These are phyloP conservation scores for Lactarius quietus DNA, from an alignment of 768 basidiomycete species.

Conservation along the genomic window DNA sequence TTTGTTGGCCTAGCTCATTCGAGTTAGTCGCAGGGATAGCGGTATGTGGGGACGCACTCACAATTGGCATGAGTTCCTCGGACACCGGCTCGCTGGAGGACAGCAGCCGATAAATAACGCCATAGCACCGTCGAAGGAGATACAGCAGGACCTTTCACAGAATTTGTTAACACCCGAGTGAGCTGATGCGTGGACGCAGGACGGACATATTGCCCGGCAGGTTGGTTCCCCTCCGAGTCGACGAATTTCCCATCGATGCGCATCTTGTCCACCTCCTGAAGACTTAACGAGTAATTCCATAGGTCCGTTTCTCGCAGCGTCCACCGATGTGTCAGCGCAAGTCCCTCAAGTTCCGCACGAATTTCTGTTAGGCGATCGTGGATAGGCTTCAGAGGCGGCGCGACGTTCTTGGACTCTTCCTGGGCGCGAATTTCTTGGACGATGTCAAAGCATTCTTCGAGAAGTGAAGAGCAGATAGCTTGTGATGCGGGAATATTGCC, in stretches of 20 bases:
- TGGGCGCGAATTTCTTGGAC: constrained; percentile 91
- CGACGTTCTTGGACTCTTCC: constrained; percentile 86
- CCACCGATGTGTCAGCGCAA: constrained; percentile 96
- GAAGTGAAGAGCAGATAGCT: constrained; percentile 83
- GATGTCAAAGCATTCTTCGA: constrained; percentile 97
- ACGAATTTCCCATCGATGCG: constrained; percentile 96
- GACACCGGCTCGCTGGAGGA: constrained; percentile 97
- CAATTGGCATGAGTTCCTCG: constrained; percentile 96
- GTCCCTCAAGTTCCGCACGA: constrained; percentile 81
- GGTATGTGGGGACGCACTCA: constrained; percentile 37
- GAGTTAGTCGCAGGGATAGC: not conserved
- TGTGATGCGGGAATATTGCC: constrained; percentile 90
- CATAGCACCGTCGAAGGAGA: constrained; percentile 91
- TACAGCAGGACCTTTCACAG: constrained; percentile 81
- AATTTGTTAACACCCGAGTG: constrained; percentile 8
- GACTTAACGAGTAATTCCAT: constrained; percentile 87
- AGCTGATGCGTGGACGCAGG: not conserved
- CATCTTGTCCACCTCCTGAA: constrained; percentile 98
- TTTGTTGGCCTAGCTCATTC: constrained; percentile 75
- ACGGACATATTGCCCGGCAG: constrained; percentile 91
- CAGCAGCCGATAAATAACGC: constrained; percentile 88
- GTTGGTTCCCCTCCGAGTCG: constrained; percentile 87
- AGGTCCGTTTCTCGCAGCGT: constrained; percentile 91
- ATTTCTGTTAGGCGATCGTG: constrained; percentile 88
- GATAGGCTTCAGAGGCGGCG: constrained; percentile 83